Base-by-base conservation (phyloP, 352 stramenopile genomes). In the Pythium insidiosum region DNA sequence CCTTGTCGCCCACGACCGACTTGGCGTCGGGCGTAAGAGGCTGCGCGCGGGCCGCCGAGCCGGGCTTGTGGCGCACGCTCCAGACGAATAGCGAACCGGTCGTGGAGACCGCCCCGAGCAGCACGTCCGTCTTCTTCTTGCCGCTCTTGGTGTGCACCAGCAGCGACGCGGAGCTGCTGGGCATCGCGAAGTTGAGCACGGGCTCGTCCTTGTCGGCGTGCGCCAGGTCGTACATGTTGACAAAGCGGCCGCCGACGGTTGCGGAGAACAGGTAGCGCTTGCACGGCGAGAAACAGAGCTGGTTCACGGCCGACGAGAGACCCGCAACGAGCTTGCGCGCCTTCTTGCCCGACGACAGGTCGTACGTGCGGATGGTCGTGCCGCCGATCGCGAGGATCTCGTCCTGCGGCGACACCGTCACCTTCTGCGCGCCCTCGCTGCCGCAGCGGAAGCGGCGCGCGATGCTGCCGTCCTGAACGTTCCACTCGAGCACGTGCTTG, bases 201-300 rank as follows among this genome's bases (percentile, higher is more conserved):
- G 77, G 77, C 22, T 82, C 77, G 43, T 90, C 80, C 24, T 68
- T 63, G 31, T 78, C 64, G 16, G 58, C 61, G 21, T 78, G 56
- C 28, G 60, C 36, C 30, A 89, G 52, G 60, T 93, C 80, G 62
- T 90, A 90, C 59, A 89, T 66, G 49, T 90, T 93, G 41, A 93
- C 63, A 55, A 93, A 93, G 39, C 80, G 75, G 4, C 70, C 73
- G 20, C 72, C 66, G 13, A 80, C 66, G 1, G 75, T 88, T 4
- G 80, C 73, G 2, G 80, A 77, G 43, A 89, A 72, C 20, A 93
- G 50, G 50, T 83, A 93, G 31, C 77, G 68, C 24, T 66, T 64
- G 29, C 73, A 71, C 3, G 47, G 42, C 16, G 80, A 82, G 43
- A 90, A 93, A 21, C 50, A 42, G n/a, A 93, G 56, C 50, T 84